Percentiles rank a stretch among this genome's conserved stretches.
These are phyloP conservation scores for Saccharomyces hybrid DNA, from an alignment of 1,139 yeast species.

Conservation along the genomic window DNA sequence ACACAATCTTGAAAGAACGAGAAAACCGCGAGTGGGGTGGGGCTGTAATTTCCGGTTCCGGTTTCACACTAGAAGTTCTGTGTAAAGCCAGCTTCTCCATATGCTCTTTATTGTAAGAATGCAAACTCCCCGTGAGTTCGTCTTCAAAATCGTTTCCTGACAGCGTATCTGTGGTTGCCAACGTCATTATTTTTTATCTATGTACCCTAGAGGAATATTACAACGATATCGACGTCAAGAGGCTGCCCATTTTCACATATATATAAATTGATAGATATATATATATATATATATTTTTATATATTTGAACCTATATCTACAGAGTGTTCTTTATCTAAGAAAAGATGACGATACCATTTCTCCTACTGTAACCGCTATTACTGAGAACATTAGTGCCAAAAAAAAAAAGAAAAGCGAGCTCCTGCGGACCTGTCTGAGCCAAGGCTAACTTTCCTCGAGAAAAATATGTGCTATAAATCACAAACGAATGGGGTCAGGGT, in stretches of 20 bases:
- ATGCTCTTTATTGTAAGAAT: no score
- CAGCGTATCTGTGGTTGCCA: background rate
- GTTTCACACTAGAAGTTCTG: conserved; percentile 6
- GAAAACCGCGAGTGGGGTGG: conserved; percentile 33
- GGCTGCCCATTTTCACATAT: background rate
- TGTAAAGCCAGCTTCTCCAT: background rate
- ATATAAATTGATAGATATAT: background rate
- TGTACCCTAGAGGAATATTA: background rate
- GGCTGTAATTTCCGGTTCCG: conserved; percentile 8
- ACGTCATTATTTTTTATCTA: background rate
- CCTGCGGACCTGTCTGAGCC: background rate
- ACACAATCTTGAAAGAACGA: conserved; percentile 30
- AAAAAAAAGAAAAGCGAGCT: background rate
- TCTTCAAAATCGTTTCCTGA: background rate
- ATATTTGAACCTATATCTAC: background rate
- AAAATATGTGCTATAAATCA: background rate
- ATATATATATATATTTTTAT: no score
- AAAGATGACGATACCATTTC: background rate
- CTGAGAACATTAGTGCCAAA: background rate
- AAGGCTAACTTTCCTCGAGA: background rate
- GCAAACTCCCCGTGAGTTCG: no score
- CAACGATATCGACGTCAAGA: background rate
- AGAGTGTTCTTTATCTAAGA: background rate
- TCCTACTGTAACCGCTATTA: background rate
- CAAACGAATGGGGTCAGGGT: background rate